These are phyloP conservation scores for Globisporangium carolinianum DNA, from an alignment of 352 stramenopile genomes.

Conservation along the genomic window DNA sequence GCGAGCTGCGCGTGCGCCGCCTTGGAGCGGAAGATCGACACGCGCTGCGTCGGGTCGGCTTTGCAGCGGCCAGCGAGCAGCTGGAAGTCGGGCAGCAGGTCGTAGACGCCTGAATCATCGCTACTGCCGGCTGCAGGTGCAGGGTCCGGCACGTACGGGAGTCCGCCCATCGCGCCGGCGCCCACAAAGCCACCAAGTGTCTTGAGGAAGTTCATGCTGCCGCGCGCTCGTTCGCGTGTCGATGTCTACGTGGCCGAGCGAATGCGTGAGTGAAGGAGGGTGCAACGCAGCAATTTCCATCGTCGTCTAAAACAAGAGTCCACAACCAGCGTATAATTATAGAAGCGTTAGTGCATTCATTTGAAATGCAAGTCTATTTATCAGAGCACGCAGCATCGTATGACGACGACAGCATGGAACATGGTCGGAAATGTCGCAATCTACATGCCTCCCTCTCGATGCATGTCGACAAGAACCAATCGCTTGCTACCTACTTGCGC, in stretches of 20 bases:
- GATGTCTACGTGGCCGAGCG: neutral
- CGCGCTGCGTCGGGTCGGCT: slow-evolving; percentile 55
- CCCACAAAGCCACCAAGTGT: slow-evolving; percentile 70
- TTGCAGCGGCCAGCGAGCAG: slow-evolving; percentile 86
- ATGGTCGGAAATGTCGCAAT: too few species aligned
- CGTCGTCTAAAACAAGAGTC: too few species aligned
- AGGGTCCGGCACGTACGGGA: slow-evolving; percentile 59
- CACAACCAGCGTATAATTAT: too few species aligned
- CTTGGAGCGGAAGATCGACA: slow-evolving; percentile 92
- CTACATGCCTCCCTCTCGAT: too few species aligned
- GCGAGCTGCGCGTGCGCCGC: slow-evolving; percentile 68
- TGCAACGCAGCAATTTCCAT: too few species aligned
- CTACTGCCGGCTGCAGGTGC: slow-evolving; percentile 1
- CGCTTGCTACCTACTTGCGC: slow-evolving; percentile 9
- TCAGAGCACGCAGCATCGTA: too few species aligned
- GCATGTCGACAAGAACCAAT: neutral
- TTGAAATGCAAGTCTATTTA: too few species aligned
- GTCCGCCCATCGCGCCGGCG: slow-evolving; percentile 52
- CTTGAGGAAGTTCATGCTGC: slow-evolving; percentile 87
- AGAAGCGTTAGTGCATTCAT: too few species aligned
- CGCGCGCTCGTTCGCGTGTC: neutral
- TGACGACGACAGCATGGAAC: too few species aligned
- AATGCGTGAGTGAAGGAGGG: too few species aligned
- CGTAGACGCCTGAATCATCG: slow-evolving; percentile 38
- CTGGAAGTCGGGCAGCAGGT: slow-evolving; percentile 68